Evolutionary conservation across 768 basidiomycete genomes (phyloP).

Genomic region (Leccinum incarnatum): DNA sequence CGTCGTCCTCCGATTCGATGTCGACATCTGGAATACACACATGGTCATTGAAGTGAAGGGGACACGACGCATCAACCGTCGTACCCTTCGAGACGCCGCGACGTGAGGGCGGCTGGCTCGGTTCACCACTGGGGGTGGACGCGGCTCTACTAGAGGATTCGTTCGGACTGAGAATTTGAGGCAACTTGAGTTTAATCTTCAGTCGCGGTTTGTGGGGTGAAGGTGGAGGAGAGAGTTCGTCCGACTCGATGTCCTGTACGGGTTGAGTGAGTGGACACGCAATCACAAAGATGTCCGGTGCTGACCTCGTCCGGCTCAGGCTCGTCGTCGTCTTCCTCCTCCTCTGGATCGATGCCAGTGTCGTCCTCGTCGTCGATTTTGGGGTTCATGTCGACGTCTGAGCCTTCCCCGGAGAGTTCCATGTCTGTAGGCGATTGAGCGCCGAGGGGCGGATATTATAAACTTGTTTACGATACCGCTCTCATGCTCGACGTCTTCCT

Average conservation of each 20-base stretch:
- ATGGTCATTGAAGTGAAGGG: background rate
- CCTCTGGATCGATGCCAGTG: conserved; percentile 31
- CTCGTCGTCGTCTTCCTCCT: conserved; percentile 30
- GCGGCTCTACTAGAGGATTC: conserved; percentile 30
- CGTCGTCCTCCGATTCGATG: conserved; percentile 41
- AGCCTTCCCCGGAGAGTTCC: conserved; percentile 23
- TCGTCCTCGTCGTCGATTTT: conserved; percentile 39
- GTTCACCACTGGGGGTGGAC: conserved; percentile 24
- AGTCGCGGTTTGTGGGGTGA: conserved; percentile 42
- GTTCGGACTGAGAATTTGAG: conserved; percentile 35
- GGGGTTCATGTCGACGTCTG: conserved; percentile 38
- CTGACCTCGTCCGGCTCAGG: conserved; percentile 14
- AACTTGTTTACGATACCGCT: background rate
- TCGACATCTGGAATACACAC: conserved; percentile 32
- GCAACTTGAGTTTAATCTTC: conserved; percentile 62
- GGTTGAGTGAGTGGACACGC: background rate
- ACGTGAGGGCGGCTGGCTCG: conserved; percentile 23
- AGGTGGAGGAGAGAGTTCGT: conserved; percentile 35
- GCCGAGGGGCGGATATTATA: background rate
- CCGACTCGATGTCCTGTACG: conserved; percentile 32
- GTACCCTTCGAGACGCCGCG: conserved; percentile 28
- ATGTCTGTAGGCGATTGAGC: conserved; percentile 18
- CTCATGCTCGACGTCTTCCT: conserved; percentile 5
- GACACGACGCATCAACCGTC: background rate
- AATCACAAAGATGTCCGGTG: background rate